Percentiles rank a stretch among this genome's conserved stretches.
phyloP scores from a whole-genome alignment of 768 basidiomycete species.

The Trametes elegans region DNA sequence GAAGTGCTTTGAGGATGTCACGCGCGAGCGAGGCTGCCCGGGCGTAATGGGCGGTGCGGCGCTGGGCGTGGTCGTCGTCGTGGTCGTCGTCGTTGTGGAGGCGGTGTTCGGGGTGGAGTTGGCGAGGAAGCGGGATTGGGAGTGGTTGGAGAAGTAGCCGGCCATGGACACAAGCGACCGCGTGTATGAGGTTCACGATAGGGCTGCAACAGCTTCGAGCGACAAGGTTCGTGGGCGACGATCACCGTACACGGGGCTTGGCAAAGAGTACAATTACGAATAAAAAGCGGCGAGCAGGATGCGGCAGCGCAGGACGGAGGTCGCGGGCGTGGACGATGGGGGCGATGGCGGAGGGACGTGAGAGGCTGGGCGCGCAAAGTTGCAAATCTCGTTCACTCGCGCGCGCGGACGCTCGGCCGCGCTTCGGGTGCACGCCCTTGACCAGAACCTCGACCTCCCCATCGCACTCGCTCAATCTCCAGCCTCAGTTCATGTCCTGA shows the following conservation, averaged over 20 bases:
- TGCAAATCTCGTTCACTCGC: background rate
- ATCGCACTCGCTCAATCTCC: background rate
- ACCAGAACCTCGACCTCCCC: background rate
- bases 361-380: slow-evolving; percentile 16
- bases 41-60: slow-evolving; percentile 19
- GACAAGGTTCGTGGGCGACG: background rate
- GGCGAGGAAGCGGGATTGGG: slow-evolving; percentile 66
- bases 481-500: slow-evolving; percentile 16
- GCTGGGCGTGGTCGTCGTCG: slow-evolving; percentile 29
- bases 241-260: background rate
- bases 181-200: background rate
- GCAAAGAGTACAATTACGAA: slow-evolving; percentile 2
- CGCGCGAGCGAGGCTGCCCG: slow-evolving; percentile 40
- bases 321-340: background rate
- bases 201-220: background rate
- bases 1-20: slow-evolving; percentile 70
- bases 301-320: background rate
- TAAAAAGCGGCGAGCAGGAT: background rate
- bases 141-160: slow-evolving; percentile 84
- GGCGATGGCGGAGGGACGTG: slow-evolving; percentile 14
- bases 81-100: slow-evolving; percentile 19
- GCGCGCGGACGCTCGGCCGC: slow-evolving; percentile 6
- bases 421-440: background rate
- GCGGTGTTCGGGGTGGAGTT: slow-evolving; percentile 36
- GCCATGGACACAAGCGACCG: slow-evolving; percentile 23